These are phyloP conservation scores for Colletotrichum australisinense DNA, from an alignment of 2,329 filamentous ascomycete genomes.

Conservation along the genomic window DNA sequence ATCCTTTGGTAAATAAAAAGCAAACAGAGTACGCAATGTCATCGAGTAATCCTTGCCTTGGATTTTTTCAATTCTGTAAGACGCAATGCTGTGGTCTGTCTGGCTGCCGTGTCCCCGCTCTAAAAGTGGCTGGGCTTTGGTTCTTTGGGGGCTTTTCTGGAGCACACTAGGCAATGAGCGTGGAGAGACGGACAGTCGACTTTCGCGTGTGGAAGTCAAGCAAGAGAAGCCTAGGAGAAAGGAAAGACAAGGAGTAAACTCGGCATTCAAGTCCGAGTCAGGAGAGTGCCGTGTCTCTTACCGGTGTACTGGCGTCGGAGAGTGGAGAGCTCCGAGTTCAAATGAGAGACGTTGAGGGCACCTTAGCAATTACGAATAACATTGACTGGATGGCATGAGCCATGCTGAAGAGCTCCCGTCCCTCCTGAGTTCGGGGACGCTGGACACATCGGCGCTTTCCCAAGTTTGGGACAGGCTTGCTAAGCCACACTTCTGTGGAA, in stretches of 20 bases:
- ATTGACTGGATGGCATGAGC: neutral
- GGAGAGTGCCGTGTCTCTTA: constrained; percentile 5
- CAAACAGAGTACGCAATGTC: constrained; percentile 16
- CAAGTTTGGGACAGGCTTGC: neutral
- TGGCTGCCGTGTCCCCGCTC: neutral
- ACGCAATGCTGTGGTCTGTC: neutral
- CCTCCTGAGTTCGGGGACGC: constrained; percentile 5
- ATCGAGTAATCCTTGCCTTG: constrained; percentile 8
- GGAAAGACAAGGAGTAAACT: constrained; percentile 22
- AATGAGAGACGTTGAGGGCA: neutral
- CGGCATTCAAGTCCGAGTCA: constrained; percentile 28
- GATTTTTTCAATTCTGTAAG: neutral
- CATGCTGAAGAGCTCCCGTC: neutral
- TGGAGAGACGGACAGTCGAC: neutral
- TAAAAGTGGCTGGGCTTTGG: neutral
- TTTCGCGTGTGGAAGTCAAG: neutral
- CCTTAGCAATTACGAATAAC: neutral
- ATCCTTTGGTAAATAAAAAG: constrained; percentile 5
- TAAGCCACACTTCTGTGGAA: constrained; percentile 15
- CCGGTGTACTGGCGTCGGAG: constrained; percentile 8
- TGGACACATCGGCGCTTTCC: constrained; percentile 31
- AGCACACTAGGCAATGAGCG: neutral
- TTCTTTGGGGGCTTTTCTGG: neutral
- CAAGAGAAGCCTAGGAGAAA: neutral
- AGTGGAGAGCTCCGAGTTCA: constrained; percentile 26